A percentile compares a stretch with the other conserved stretches of the same genome.
Evolutionary conservation across 2,329 filamentous ascomycete species (phyloP).

Genomic region (Aspergillus sergii): DNA sequence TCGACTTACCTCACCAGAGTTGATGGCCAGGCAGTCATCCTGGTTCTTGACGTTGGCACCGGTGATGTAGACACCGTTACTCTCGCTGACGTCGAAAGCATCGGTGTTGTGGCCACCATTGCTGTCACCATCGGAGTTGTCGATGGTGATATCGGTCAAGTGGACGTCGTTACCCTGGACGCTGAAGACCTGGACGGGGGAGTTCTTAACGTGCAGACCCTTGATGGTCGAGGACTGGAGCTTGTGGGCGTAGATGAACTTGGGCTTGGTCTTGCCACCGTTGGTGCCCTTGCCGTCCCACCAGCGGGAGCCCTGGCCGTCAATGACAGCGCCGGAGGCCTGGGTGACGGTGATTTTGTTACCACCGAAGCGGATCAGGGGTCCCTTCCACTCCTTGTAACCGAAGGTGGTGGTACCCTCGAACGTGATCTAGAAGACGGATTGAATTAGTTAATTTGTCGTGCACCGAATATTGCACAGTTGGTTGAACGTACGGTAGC

Average conservation of each 20-base stretch:
- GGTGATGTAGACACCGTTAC: constrained; percentile 52
- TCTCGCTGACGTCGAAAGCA: constrained; percentile 42
- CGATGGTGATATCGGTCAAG: constrained; percentile 56
- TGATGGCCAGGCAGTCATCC: constrained; percentile 63
- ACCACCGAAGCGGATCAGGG: constrained; percentile 64
- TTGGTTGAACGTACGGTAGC: constrained; percentile 44
- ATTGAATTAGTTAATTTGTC: background rate
- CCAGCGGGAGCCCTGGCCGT: constrained; percentile 59
- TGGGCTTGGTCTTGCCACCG: constrained; percentile 66
- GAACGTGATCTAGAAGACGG: constrained; percentile 56
- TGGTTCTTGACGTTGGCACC: constrained; percentile 59
- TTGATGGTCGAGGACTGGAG: constrained; percentile 37
- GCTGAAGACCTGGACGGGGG: constrained; percentile 42
- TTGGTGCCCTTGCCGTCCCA: constrained; percentile 65
- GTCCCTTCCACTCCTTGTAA: constrained; percentile 67
- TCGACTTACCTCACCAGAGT: constrained; percentile 51
- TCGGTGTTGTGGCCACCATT: constrained; percentile 57
- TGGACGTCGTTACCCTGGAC: constrained; percentile 53
- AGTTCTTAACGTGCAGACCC: constrained; percentile 39
- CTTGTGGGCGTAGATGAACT: constrained; percentile 60
- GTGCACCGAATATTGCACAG: constrained; percentile 6
- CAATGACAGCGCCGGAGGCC: constrained; percentile 54
- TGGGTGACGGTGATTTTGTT: constrained; percentile 57
- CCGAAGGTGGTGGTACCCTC: constrained; percentile 66
- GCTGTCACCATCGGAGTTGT: constrained; percentile 59